Evolutionary conservation across 2,329 filamentous ascomycete genomes (phyloP).

Genomic region (Apiospora pterosperma): DNA sequence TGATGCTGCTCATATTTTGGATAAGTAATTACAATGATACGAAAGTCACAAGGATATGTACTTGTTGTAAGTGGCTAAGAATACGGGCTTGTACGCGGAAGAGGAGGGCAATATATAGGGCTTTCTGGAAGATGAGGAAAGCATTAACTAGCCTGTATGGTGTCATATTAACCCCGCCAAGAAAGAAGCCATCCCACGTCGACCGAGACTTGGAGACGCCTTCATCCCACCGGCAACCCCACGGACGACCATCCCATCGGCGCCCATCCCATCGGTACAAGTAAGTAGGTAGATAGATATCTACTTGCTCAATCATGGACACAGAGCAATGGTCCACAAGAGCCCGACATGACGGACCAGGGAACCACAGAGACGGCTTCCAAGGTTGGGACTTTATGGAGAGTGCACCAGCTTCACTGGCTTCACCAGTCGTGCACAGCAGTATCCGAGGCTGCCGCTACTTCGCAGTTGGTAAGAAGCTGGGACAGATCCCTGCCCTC

Average conservation of each 20-base stretch:
- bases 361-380: too few species aligned
- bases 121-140: not conserved
- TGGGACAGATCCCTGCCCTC: too few species aligned
- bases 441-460: too few species aligned
- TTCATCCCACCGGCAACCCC: not conserved
- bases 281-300: not conserved
- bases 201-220: not conserved
- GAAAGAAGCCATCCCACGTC: not conserved
- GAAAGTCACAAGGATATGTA: not conserved
- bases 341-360: too few species aligned
- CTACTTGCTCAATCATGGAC: too few species aligned
- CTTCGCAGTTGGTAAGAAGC: too few species aligned
- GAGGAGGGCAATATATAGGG: not conserved
- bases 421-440: too few species aligned
- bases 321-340: too few species aligned
- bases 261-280: not conserved
- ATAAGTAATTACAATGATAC: too few species aligned
- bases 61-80: not conserved
- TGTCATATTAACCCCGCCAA: too few species aligned
- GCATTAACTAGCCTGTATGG: not conserved
- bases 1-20: constrained; percentile 14
- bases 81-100: not conserved
- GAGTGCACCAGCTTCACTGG: too few species aligned
- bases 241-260: not conserved
- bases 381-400: too few species aligned